These are phyloP conservation scores for Pseudonitzschia pungens DNA, from an alignment of 108 stramenopile genomes.

Conservation along the genomic window DNA sequence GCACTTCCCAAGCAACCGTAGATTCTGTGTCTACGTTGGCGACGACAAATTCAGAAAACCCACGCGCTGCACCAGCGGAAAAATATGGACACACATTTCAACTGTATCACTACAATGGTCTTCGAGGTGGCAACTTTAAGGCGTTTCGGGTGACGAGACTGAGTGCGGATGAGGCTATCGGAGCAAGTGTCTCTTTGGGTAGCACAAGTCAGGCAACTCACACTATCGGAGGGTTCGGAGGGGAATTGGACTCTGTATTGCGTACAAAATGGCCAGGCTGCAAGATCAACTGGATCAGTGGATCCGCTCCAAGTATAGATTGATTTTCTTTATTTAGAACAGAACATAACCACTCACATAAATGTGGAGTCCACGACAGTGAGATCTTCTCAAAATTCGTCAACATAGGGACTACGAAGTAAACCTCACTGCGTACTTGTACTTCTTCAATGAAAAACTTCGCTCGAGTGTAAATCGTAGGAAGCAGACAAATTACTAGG, in stretches of 20 bases:
- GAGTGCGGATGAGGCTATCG: constrained; percentile 73
- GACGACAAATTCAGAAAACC: constrained; percentile 5
- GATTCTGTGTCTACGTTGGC: no score
- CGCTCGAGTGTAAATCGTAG: no score
- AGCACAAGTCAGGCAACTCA: constrained; percentile 2
- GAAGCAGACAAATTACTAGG: no score
- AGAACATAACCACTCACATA: no score
- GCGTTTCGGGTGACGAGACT: constrained; percentile 64
- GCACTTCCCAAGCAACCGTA: neutral
- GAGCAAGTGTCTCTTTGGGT: constrained; percentile 63
- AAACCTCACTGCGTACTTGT: no score
- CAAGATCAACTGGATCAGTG: constrained; percentile 55
- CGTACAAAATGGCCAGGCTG: constrained; percentile 74
- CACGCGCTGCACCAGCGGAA: neutral
- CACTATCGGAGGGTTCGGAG: constrained; percentile 21
- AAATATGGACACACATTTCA: constrained; percentile 47
- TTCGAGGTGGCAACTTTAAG: constrained; percentile 65
- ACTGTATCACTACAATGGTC: constrained; percentile 79
- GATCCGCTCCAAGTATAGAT: constrained; percentile 54
- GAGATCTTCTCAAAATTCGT: no score
- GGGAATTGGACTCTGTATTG: constrained; percentile 62
- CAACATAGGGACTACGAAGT: no score
- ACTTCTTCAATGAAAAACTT: no score
- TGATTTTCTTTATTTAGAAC: constrained; percentile 16
- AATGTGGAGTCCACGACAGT: no score